phyloP scores from a whole-genome alignment of 306 rosid species.

The Ormosia emarginata region DNA sequence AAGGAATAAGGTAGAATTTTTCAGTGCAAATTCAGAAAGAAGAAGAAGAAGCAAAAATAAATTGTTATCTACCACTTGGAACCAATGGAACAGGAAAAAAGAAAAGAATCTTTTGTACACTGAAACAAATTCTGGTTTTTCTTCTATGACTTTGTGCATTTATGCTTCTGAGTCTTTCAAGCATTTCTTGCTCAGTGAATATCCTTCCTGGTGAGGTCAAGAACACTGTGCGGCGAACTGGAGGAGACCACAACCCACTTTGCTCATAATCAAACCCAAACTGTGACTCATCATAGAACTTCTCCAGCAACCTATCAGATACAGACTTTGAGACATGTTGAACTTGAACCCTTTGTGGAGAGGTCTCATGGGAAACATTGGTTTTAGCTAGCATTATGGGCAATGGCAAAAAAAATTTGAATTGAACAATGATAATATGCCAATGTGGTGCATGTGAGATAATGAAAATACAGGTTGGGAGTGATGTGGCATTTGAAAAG shows the following conservation, averaged over 20 bases:
- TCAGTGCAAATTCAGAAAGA: neutral
- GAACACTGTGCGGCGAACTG: conserved; percentile 54
- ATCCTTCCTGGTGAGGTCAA: conserved; percentile 57
- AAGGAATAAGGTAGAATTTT: neutral
- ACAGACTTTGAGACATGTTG: conserved; percentile 53
- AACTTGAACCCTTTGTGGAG: conserved; percentile 41
- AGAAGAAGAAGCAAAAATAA: neutral
- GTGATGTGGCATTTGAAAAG: conserved; percentile 30
- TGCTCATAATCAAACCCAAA: conserved; percentile 69
- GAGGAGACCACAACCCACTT: conserved; percentile 94
- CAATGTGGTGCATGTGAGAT: conserved; percentile 21
- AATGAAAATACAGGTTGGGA: conserved; percentile 15
- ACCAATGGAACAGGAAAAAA: conserved; percentile 28
- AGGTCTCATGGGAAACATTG: conserved; percentile 6
- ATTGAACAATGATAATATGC: conserved; percentile 5
- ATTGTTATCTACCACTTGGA: neutral
- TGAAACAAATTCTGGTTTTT: conserved; percentile 30
- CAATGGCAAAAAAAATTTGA: neutral
- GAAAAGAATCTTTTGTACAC: conserved; percentile 23
- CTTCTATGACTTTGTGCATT: conserved; percentile 20
- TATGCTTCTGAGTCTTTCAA: conserved; percentile 40
- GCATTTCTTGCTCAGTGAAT: conserved; percentile 51
- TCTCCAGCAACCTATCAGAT: conserved; percentile 58
- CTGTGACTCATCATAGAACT: conserved; percentile 59
- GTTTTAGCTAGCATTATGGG: conserved; percentile 28